phyloP scores from a whole-genome alignment of 441 rosid species.

The Dalechampia spathulata region DNA sequence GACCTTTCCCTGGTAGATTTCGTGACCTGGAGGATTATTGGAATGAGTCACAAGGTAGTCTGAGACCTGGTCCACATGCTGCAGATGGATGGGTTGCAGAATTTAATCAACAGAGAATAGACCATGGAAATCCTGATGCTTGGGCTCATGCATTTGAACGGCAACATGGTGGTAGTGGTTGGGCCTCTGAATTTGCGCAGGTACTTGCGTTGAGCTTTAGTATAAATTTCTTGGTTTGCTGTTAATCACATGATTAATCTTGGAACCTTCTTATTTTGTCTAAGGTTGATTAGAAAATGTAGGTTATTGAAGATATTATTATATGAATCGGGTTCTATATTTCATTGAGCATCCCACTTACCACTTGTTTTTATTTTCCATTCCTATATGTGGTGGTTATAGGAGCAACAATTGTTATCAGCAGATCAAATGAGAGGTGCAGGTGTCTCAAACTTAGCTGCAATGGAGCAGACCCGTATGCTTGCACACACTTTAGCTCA shows the following conservation, averaged over 20 bases:
- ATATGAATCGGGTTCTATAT: neutral
- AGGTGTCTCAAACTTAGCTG: conserved; percentile 54
- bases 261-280: neutral
- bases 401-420: conserved; percentile 75
- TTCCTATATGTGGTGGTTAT: conserved; percentile 9
- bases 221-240: neutral
- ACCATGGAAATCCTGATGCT: conserved; percentile 52
- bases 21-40: conserved; percentile 81
- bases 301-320: neutral
- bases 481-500: conserved; percentile 91
- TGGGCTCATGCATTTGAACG: conserved; percentile 91
- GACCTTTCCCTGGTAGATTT: conserved; percentile 67
- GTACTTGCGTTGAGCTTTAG: conserved; percentile 21
- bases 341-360: neutral
- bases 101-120: conserved; percentile 51
- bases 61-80: conserved; percentile 51
- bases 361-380: neutral
- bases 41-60: conserved; percentile 89
- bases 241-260: neutral
- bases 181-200: conserved; percentile 97
- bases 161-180: conserved; percentile 83
- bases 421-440: conserved; percentile 54
- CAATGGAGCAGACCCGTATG: conserved; percentile 97
- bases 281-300: neutral
- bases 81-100: conserved; percentile 77